Evolutionary conservation across 495 filamentous ascomycete genomes (phyloP).

Genomic region (Sphaerosporella brunnea): DNA sequence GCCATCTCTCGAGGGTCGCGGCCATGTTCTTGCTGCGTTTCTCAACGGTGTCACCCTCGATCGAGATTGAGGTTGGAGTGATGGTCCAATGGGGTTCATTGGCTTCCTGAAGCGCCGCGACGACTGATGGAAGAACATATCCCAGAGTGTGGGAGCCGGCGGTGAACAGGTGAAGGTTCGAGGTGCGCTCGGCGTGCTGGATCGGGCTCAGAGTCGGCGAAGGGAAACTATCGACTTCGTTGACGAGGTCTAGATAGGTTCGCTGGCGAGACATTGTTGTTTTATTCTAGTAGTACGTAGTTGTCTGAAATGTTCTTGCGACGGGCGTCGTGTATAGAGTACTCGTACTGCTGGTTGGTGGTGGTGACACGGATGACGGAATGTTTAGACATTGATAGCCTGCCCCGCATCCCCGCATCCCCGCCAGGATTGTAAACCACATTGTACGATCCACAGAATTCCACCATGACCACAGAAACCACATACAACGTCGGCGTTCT

Average conservation of each 20-base stretch:
- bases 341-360: no score
- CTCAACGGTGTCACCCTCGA: slow-evolving; percentile 32
- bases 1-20: slow-evolving; percentile 44
- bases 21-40: slow-evolving; percentile 44
- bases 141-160: slow-evolving; percentile 17
- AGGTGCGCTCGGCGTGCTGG: slow-evolving; percentile 15
- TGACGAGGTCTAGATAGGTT: slow-evolving; percentile 24
- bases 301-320: background rate
- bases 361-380: no score
- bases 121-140: slow-evolving; percentile 18
- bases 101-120: slow-evolving; percentile 9
- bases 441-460: background rate
- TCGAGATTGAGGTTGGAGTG: slow-evolving; percentile 32
- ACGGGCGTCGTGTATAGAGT: no score
- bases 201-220: slow-evolving; percentile 12
- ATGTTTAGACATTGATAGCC: background rate
- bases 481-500: slow-evolving; percentile 54
- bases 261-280: slow-evolving; percentile 12
- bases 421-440: no score
- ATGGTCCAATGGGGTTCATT: slow-evolving; percentile 31
- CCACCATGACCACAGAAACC: slow-evolving; percentile 5
- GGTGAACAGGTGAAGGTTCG: slow-evolving; percentile 12
- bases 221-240: slow-evolving; percentile 24
- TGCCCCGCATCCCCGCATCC: background rate
- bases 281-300: background rate